These are phyloP conservation scores for Aurantiochytrium sp. DNA, from an alignment of 108 stramenopile species.

Conservation along the genomic window DNA sequence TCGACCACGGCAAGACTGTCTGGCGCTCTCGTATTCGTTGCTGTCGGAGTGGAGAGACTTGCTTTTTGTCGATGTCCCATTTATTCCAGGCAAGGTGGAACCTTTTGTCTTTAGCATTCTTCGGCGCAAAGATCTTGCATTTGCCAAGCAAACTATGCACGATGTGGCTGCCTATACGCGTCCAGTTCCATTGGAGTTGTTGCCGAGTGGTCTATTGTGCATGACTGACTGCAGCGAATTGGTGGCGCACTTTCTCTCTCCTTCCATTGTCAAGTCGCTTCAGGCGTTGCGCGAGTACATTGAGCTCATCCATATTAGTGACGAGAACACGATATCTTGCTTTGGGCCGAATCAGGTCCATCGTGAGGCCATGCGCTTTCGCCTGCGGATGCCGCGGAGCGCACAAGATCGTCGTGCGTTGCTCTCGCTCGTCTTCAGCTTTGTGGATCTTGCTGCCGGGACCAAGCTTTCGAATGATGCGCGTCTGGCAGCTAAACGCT, in stretches of 20 bases:
- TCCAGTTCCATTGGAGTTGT: not conserved
- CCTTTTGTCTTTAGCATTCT: not conserved
- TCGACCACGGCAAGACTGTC: not conserved
- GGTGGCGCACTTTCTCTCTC: not conserved
- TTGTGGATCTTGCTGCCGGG: not conserved
- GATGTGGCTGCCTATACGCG: not conserved
- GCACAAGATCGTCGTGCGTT: not conserved
- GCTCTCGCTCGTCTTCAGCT: not conserved
- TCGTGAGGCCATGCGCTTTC: not conserved
- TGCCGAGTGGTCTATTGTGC: not conserved
- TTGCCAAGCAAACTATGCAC: not conserved
- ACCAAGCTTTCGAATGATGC: not conserved
- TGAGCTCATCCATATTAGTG: not conserved
- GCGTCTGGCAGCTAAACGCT: not conserved
- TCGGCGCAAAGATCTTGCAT: not conserved
- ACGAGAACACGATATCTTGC: not conserved
- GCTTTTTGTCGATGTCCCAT: not conserved
- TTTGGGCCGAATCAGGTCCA: conserved; percentile 6
- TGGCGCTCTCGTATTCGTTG: not conserved
- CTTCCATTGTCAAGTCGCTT: not conserved
- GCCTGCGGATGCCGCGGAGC: not conserved
- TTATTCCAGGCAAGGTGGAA: not conserved
- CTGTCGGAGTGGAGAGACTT: not conserved
- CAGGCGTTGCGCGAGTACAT: not conserved
- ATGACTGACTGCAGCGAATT: not conserved